Evolutionary conservation across 106 monocot genomes (phyloP).

Genomic region (Allium sativum): DNA sequence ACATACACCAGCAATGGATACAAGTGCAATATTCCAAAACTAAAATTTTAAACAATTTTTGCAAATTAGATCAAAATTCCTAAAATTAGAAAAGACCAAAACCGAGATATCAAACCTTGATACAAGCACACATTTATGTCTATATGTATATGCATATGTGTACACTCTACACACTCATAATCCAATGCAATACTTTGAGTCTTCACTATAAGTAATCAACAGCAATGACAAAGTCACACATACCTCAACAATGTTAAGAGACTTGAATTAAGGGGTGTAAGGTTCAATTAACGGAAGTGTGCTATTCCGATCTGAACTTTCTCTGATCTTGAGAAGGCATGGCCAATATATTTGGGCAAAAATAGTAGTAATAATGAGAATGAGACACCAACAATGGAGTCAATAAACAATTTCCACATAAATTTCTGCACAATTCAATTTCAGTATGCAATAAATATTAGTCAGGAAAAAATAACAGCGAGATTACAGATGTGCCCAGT

Average conservation of each 20-base stretch:
- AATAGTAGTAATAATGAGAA: constrained; percentile 33
- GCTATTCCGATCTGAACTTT: constrained; percentile 15
- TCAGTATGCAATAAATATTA: background rate
- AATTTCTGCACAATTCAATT: constrained; percentile 23
- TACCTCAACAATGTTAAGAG: constrained; percentile 45
- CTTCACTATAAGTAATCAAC: background rate
- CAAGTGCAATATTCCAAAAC: too few species aligned
- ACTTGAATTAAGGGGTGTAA: constrained; percentile 15
- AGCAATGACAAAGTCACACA: background rate
- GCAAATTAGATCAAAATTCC: too few species aligned
- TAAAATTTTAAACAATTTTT: too few species aligned
- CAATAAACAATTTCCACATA: constrained; percentile 32
- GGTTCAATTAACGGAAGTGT: constrained; percentile 15
- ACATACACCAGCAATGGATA: too few species aligned
- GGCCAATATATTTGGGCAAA: constrained; percentile 41
- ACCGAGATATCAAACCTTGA: too few species aligned
- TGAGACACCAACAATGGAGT: constrained; percentile 32
- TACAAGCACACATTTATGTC: too few species aligned
- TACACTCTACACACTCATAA: background rate
- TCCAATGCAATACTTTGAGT: background rate
- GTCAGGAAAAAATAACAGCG: background rate
- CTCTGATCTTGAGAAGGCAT: constrained; percentile 21
- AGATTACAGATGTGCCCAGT: background rate
- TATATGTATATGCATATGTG: too few species aligned
- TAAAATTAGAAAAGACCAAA: too few species aligned